Evolutionary conservation across 2,329 filamentous ascomycete species (phyloP).

Genomic region (Scopulariopsis brevicaulis): DNA sequence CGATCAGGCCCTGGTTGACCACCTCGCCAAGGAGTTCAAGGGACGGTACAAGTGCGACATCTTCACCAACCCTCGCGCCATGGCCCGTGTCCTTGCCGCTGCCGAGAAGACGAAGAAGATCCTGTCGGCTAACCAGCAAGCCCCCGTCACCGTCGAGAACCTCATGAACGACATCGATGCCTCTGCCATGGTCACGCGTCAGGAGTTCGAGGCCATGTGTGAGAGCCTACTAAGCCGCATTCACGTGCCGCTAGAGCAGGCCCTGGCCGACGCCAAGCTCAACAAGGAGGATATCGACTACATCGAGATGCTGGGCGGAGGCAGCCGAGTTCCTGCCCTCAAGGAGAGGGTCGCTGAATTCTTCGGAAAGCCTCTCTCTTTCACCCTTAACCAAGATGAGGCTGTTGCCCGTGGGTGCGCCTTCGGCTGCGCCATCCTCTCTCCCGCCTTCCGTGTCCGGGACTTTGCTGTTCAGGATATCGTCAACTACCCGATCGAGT

Average conservation of each 20-base stretch:
- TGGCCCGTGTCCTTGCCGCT: constrained; percentile 73
- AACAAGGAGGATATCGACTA: constrained; percentile 84
- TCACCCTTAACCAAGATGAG: constrained; percentile 97
- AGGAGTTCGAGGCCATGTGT: constrained; percentile 87
- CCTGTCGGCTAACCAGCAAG: constrained; percentile 85
- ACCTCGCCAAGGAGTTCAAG: constrained; percentile 93
- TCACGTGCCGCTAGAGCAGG: constrained; percentile 72
- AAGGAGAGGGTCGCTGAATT: constrained; percentile 84
- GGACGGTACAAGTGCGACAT: constrained; percentile 98
- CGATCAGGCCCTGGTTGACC: constrained; percentile 87
- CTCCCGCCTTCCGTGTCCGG: constrained; percentile 94
- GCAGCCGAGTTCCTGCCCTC: constrained; percentile 83
- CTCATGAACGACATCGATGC: constrained; percentile 98
- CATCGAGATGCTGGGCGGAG: constrained; percentile 89
- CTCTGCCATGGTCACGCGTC: constrained; percentile 75
- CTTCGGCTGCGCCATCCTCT: constrained; percentile 95
- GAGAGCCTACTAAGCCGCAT: constrained; percentile 70
- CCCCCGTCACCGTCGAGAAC: constrained; percentile 92
- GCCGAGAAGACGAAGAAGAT: constrained; percentile 99
- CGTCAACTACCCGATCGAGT: constrained; percentile 96
- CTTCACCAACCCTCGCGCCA: constrained; percentile 77
- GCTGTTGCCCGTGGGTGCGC: constrained; percentile 91
- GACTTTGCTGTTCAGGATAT: constrained; percentile 98
- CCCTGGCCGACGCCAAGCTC: constrained; percentile 85
- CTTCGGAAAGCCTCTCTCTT: constrained; percentile 88